Evolutionary conservation across 371 early-diverging fungal species (phyloP), one percentile per base, ranked within the genome.

Genomic region (Amoeboaphelidium protococcarum): DNA sequence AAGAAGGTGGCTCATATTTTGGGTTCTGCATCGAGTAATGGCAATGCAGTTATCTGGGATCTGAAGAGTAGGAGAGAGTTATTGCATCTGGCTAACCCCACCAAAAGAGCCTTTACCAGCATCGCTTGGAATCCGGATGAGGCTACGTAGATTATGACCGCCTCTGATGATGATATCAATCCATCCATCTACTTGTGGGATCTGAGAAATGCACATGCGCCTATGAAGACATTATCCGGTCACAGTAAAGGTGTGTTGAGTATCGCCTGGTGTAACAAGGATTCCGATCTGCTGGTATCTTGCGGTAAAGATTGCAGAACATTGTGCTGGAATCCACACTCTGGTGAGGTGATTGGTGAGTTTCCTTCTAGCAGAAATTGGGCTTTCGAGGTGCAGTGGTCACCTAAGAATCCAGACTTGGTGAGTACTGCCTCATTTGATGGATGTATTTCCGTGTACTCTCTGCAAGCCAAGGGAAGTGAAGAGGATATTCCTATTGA

Each of bases 31-130:
- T 80, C 82, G 25, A 78, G 75, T 48, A 82, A 85, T 45, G 92
- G 96, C 22, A 69, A 78, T 55, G 83, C 87, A 2, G 88, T 87
- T 21, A 77, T 91, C 13, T 92, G 92, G 91, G 94, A 92, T 67
- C 66, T 91, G 50, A 71, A 82, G 41, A 76, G 76, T 52, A 68
- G 76, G 31, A 72, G 80, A 41, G 92, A 95, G 58, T 71, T 90
- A 24, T 76, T 86, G 52, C 63, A 71, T 26, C 69, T 95, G 24
- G 60, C 72, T 25, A 69, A 73, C 54, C 63, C 67, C 22, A 67
- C 68, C 37, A 69, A 69, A 20, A 68, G 72, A 44, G 77, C 78
- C n/a, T 75, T 88, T 41, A 78, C 85, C 1, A 72, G 82, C 22
- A 61, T 85, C 50, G 80, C 82, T 1, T 95, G 96, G 96, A 82